Conservation (phyloP, 2,329 filamentous ascomycete genomes). For the Verticillium tricorpus region DNA sequence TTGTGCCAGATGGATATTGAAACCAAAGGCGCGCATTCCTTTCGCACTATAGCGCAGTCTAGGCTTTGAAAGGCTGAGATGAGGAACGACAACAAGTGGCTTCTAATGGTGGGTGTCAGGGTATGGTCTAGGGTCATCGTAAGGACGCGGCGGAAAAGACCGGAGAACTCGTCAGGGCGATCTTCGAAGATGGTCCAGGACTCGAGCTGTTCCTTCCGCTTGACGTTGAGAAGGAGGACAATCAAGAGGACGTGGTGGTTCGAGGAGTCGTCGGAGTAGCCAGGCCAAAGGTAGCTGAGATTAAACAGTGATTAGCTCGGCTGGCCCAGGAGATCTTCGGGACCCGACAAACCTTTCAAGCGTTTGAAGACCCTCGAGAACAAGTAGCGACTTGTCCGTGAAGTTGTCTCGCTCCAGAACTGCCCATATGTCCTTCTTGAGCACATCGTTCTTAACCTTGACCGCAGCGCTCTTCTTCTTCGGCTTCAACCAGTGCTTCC, state of each 20-base stretch:
- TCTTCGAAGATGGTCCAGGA: slow-evolving; percentile 86
- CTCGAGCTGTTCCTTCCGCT: slow-evolving; percentile 79
- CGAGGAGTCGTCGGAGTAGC: slow-evolving; percentile 81
- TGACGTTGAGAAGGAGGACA: slow-evolving; percentile 80
- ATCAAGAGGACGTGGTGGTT: slow-evolving; percentile 90
- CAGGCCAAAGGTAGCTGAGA: slow-evolving; percentile 84
- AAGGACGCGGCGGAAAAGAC: slow-evolving; percentile 81
- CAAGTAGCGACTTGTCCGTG: slow-evolving; percentile 68
- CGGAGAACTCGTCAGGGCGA: slow-evolving; percentile 77
- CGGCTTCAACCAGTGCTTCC: slow-evolving; percentile 76
- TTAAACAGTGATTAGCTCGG: slow-evolving; percentile 17
- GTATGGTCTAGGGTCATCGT: slow-evolving; percentile 77
- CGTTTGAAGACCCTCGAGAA: slow-evolving; percentile 85
- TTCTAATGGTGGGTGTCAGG: slow-evolving; percentile 62
- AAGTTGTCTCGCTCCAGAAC: slow-evolving; percentile 78
- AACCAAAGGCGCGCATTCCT: slow-evolving; percentile 93
- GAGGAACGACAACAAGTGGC: slow-evolving; percentile 83
- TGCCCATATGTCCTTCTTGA: slow-evolving; percentile 89
- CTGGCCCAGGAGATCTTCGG: neutral
- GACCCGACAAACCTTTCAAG: slow-evolving; percentile 63
- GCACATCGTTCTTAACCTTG: slow-evolving; percentile 76
- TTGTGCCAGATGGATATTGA: slow-evolving; percentile 97
- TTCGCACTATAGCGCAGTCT: slow-evolving; percentile 82
- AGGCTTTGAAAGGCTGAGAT: slow-evolving; percentile 91
- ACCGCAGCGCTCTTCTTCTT: slow-evolving; percentile 57